Base-by-base conservation (phyloP, 345 rosid species). In the Corchorus olitorius region DNA sequence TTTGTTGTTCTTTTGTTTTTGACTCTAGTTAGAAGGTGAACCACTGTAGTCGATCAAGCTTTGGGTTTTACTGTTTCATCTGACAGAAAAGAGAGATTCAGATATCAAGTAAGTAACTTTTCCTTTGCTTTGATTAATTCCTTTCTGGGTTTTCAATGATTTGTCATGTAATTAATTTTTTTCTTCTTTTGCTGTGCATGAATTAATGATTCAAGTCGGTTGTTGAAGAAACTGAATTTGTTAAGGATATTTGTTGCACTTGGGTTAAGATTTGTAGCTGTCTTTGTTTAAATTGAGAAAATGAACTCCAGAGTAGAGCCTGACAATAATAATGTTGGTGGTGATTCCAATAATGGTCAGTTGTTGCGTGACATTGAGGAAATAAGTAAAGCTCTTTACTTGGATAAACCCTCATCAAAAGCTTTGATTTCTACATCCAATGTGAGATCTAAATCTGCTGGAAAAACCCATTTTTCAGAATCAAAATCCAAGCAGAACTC, bases 361-460 rank as follows among this genome's bases (percentile, higher is more conserved):
- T 80, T 94, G 67, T 81, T 94, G 91, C 88, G 68, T 8, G 98
- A 94, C 76, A 91, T 94, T 61, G 91, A 94, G 84, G 97, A 87
- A 3, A 89, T 91, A 73, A 89, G 94, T 76, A 86, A 69, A 86
- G 93, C 97, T 9, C 87, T 94, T 72, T 91, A 87, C 85, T 71
- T 83, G 81, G 84, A 77, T 27, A 84, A 82, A 34, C 48, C 85
- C 65, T 75, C 89, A 58, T 86, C 78, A 56, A 84, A 74, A 68
- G 37, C 88, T 70, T 64, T 84, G 72, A 76, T 83, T 79, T 83
- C 91, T 34, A 46, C 76, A 19, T 73, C 92, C 53, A 70, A 53
- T 74, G 81, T 41, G 15, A 81, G 83, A 50, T 88, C 92, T 61
- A 82, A 80, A 79, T 87, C 88, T 59, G 86, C 74, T 68, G 88